Evolutionary conservation across 345 rosid species (phyloP).

Genomic region (Arabidopsis suecica): DNA sequence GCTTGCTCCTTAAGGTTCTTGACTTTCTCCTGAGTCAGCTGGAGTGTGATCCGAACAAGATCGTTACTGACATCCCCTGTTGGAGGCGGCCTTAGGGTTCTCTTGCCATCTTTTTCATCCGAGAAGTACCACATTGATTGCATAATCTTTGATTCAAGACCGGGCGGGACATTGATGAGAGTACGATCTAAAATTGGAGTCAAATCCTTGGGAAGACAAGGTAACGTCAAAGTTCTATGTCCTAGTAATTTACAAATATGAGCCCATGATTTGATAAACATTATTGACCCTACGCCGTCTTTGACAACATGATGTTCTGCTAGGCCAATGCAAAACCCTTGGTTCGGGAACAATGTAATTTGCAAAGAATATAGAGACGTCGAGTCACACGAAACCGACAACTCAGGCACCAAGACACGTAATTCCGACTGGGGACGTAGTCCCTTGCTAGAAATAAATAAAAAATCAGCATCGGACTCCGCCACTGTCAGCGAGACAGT

Average conservation of each 20-base stretch:
- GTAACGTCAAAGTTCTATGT: background rate
- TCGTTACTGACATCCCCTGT: background rate
- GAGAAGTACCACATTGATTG: background rate
- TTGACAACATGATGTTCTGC: conserved; percentile 36
- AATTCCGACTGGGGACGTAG: conserved; percentile 20
- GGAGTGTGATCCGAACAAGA: conserved; percentile 36
- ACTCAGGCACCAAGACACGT: conserved; percentile 34
- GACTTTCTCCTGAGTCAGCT: conserved; percentile 33
- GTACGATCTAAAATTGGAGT: conserved; percentile 44
- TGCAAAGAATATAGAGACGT: conserved; percentile 28
- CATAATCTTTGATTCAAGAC: conserved; percentile 26
- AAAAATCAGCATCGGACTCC: conserved; percentile 37
- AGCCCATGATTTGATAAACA: conserved; percentile 47
- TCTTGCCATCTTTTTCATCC: conserved; percentile 4
- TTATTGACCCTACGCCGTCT: conserved; percentile 32
- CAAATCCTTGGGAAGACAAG: background rate
- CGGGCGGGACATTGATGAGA: conserved; percentile 20
- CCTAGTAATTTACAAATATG: conserved; percentile 21
- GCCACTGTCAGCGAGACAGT: conserved; percentile 44
- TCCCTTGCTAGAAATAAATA: conserved; percentile 20
- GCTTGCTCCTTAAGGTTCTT: conserved; percentile 35
- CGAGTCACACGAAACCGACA: conserved; percentile 4
- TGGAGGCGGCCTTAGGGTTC: conserved; percentile 18
- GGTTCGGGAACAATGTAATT: conserved; percentile 32
- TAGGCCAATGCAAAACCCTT: conserved; percentile 42